A percentile compares a stretch with the other conserved stretches of the same genome.
These are phyloP conservation scores for Stemphylium vesicarium DNA, from an alignment of 2,329 filamentous ascomycete species.

Conservation along the genomic window DNA sequence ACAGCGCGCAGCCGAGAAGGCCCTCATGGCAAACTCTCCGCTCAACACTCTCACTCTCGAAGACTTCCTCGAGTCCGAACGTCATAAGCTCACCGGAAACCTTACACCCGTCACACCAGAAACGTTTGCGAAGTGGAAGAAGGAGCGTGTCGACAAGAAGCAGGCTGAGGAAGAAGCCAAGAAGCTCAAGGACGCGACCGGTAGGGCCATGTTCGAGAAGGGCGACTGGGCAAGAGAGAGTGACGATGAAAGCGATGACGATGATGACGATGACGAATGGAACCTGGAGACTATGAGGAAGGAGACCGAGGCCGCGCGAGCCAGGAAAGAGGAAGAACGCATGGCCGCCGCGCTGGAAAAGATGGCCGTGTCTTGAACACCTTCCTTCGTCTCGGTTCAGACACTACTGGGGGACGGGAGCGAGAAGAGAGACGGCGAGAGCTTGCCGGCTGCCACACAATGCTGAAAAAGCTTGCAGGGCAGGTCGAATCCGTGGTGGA, in stretches of 20 bases:
- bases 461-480: constrained; percentile 45
- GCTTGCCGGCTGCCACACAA: constrained; percentile 30
- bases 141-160: constrained; percentile 93
- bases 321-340: constrained; percentile 79
- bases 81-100: constrained; percentile 90
- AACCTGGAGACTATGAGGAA: constrained; percentile 81
- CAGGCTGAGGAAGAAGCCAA: constrained; percentile 89
- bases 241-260: constrained; percentile 60
- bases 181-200: constrained; percentile 93
- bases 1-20: constrained; percentile 93
- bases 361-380: constrained; percentile 26
- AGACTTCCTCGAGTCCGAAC: constrained; percentile 95
- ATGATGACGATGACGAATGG: constrained; percentile 68
- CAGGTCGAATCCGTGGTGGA: constrained; percentile 9
- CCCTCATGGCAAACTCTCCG: constrained; percentile 92
- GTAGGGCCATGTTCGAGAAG: constrained; percentile 93
- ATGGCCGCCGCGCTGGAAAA: constrained; percentile 44
- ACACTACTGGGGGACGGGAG: neutral
- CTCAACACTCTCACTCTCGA: constrained; percentile 93
- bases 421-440: constrained; percentile 10
- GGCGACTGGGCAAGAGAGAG: constrained; percentile 83
- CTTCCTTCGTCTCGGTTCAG: neutral
- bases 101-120: constrained; percentile 94
- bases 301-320: constrained; percentile 80
- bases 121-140: constrained; percentile 95